Base-by-base conservation (phyloP, 495 filamentous ascomycete genomes). In the Xylaria intraflava region DNA sequence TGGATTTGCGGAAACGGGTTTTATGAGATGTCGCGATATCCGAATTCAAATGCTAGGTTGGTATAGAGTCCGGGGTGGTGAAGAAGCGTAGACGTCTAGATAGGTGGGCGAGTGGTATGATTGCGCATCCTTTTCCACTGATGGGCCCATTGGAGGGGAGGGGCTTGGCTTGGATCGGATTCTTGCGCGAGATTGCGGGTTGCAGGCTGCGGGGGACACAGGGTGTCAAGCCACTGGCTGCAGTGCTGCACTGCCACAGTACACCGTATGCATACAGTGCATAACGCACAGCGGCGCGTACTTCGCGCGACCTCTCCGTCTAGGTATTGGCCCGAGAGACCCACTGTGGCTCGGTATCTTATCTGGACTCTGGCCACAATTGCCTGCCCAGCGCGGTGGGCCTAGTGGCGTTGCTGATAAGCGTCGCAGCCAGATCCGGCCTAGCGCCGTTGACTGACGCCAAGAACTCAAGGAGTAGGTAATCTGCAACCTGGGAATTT, bases 401-500 rank as follows among this genome's bases (percentile, higher is more conserved):
- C 16, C 22, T 26, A 16, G 14, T 46, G 29, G 20, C 26, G 44
- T 16, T 33, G 19, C 45, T 45, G 30, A 44, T 46, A 16, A 50
- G 47, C 23, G 14, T 50, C 35, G 6, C 29, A 27, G n/a, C 52
- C 45, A 48, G 19, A 55, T 33, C 35, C 14, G 30, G 52, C 6
- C 17, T 55, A 55, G 52, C 52, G 44, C 16, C 35, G 20, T 55
- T 46, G 20, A 36, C 51, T 14, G 27, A 38, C 35, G 35, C 35
- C 35, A 38, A n/a, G 35, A 38, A n/a, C n/a, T 56, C 39, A 29
- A 55, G 36, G 27, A 33, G 45, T 49, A 52, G 41, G 40, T 27
- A 40, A 53, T 55, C 44, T 60, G 57, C 58, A 56, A 65, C 63
- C 56, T 65, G 55, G n/a, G 63, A 65, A 59, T 65, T 65, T 65